Conservation (phyloP, 1,284 basidiomycete genomes). For the Neonothopanus nambi region DNA sequence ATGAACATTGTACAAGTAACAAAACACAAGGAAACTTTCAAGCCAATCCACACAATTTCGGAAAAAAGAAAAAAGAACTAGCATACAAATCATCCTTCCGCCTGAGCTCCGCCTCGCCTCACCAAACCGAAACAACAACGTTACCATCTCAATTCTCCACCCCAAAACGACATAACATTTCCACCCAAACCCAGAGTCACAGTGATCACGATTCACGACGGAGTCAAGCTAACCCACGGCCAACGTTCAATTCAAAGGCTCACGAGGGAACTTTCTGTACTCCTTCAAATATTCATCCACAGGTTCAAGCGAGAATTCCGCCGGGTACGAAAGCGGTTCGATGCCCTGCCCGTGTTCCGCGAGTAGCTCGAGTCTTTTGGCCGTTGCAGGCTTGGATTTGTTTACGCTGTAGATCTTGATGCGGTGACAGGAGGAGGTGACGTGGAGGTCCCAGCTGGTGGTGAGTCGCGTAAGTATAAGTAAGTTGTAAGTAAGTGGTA, state of each 20-base stretch:
- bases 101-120: no score
- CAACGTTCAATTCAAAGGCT: slow-evolving; percentile 12
- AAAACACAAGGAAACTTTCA: no score
- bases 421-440: slow-evolving; percentile 53
- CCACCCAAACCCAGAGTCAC: no score
- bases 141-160: no score
- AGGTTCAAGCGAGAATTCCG: slow-evolving; percentile 41
- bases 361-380: slow-evolving; percentile 40
- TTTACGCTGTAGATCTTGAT: slow-evolving; percentile 58
- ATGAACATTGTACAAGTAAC: no score
- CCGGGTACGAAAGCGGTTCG: slow-evolving; percentile 35
- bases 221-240: no score
- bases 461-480: not conserved
- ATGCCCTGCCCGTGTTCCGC: slow-evolving; percentile 39
- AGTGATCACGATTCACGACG: no score
- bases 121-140: no score
- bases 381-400: slow-evolving; percentile 41
- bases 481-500: not conserved
- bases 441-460: slow-evolving; percentile 54
- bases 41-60: no score
- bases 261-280: slow-evolving; percentile 35
- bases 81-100: no score
- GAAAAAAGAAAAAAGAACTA: no score
- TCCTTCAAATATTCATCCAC: slow-evolving; percentile 37
- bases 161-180: no score